These are phyloP conservation scores for Zopfia rhizophila DNA, from an alignment of 2,329 filamentous ascomycete genomes.

Conservation along the genomic window DNA sequence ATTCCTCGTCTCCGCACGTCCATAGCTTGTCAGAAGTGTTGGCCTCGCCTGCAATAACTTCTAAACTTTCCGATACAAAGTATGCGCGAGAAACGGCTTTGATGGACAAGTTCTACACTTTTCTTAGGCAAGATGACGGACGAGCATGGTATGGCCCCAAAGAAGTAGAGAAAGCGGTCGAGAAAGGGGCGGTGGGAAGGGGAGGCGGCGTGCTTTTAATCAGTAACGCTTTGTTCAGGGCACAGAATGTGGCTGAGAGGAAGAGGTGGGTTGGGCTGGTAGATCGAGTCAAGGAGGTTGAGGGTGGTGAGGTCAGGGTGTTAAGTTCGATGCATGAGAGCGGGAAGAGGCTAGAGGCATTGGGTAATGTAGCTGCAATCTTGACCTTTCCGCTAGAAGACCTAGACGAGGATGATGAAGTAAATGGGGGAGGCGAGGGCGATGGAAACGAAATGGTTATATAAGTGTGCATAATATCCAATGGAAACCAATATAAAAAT, in stretches of 20 bases:
- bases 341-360: slow-evolving; percentile 81
- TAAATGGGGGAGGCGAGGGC: slow-evolving; percentile 19
- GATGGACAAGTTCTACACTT: slow-evolving; percentile 84
- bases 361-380: slow-evolving; percentile 90
- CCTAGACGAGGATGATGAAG: slow-evolving; percentile 71
- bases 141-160: slow-evolving; percentile 89
- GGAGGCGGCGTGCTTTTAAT: slow-evolving; percentile 88
- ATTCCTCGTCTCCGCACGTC: slow-evolving; percentile 85
- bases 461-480: too few relatives aligned
- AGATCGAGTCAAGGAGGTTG: slow-evolving; percentile 81
- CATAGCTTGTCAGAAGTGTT: slow-evolving; percentile 90
- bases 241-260: slow-evolving; percentile 78
- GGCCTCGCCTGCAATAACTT: slow-evolving; percentile 79
- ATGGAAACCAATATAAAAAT: too few relatives aligned
- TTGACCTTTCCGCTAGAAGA: slow-evolving; percentile 89
- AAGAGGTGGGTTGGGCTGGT: slow-evolving; percentile 86
- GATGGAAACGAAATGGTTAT: slow-evolving; percentile 39
- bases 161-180: slow-evolving; percentile 84
- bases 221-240: slow-evolving; percentile 87
- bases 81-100: slow-evolving; percentile 84
- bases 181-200: slow-evolving; percentile 86
- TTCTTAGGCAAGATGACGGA: slow-evolving; percentile 84
- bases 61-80: slow-evolving; percentile 84
- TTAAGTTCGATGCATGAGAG: slow-evolving; percentile 95
- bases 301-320: slow-evolving; percentile 88